A percentile compares a stretch with the other conserved stretches of the same genome.
Evolutionary conservation across 768 basidiomycete species (phyloP).

Genomic region (Pulveroboletus sp.): DNA sequence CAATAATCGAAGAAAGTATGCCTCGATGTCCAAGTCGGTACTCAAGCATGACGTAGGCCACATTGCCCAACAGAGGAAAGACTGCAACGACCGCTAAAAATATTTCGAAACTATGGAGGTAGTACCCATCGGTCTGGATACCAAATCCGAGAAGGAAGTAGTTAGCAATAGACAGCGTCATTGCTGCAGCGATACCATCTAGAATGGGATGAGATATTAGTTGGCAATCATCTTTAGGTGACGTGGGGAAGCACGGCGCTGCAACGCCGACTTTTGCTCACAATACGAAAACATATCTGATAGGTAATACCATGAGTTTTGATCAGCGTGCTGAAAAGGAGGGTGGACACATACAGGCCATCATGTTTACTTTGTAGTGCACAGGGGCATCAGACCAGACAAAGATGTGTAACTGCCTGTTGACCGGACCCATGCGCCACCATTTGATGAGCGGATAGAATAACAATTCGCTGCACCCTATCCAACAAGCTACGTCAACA

Average conservation of each 20-base stretch:
- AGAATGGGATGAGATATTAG: too few species aligned
- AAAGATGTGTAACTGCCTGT: slow-evolving; percentile 72
- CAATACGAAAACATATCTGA: slow-evolving; percentile 53
- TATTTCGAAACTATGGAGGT: slow-evolving; percentile 77
- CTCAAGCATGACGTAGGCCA: slow-evolving; percentile 69
- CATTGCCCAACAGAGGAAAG: slow-evolving; percentile 69
- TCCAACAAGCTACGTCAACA: not conserved
- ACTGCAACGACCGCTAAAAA: slow-evolving; percentile 72
- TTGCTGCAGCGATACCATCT: slow-evolving; percentile 62
- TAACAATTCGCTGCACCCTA: slow-evolving; percentile 52
- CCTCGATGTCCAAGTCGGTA: slow-evolving; percentile 57
- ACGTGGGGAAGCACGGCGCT: not conserved
- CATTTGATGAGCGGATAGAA: slow-evolving; percentile 82
- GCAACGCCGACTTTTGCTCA: slow-evolving; percentile 27
- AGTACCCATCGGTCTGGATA: slow-evolving; percentile 72
- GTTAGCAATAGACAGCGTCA: slow-evolving; percentile 64
- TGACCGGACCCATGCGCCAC: slow-evolving; percentile 81
- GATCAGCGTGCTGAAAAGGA: not conserved
- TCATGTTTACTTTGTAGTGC: slow-evolving; percentile 74
- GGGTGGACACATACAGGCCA: slow-evolving; percentile 41
- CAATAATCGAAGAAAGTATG: slow-evolving; percentile 16
- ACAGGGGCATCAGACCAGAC: slow-evolving; percentile 74
- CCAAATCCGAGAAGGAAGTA: slow-evolving; percentile 72
- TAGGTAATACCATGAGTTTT: slow-evolving; percentile 3
- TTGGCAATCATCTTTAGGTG: too few species aligned